Conservation (phyloP, 768 basidiomycete species). For the Lyophyllum shimeji region DNA sequence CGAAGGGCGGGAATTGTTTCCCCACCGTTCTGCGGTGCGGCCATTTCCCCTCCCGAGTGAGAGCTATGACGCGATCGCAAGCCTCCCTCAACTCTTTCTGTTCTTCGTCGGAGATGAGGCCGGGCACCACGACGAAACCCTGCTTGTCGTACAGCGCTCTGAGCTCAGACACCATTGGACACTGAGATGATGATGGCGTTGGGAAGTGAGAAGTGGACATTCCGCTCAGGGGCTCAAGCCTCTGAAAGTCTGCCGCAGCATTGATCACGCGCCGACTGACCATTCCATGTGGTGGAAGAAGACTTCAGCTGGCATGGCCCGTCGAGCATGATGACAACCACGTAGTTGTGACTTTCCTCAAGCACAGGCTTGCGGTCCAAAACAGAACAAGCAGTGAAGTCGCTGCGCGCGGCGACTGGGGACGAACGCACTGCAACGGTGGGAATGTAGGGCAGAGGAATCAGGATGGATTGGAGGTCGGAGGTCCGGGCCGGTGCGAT, state of each 20-base stretch:
- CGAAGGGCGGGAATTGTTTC: constrained; percentile 77
- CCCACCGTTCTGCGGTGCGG: constrained; percentile 69
- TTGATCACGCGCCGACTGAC: background rate
- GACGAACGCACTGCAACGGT: too few relatives aligned
- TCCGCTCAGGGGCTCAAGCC: background rate
- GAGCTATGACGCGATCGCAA: constrained; percentile 46
- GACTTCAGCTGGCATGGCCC: too few relatives aligned
- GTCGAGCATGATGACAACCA: too few relatives aligned
- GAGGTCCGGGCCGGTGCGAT: background rate
- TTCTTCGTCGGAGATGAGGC: constrained; percentile 45
- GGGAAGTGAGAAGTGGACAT: background rate
- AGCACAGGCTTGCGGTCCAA: too few relatives aligned
- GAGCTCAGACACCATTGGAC: constrained; percentile 22
- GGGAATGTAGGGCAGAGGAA: too few relatives aligned
- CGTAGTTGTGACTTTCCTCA: too few relatives aligned
- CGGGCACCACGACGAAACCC: constrained; percentile 65
- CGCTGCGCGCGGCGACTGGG: too few relatives aligned
- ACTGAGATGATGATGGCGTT: background rate
- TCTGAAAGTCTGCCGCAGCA: background rate
- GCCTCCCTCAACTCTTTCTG: constrained; percentile 45
- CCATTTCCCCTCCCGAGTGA: constrained; percentile 64
- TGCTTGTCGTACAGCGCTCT: constrained; percentile 57
- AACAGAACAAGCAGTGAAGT: too few relatives aligned
- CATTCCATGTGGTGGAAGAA: too few relatives aligned
- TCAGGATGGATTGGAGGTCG: too few relatives aligned